phyloP scores from a whole-genome alignment of 2,329 filamentous ascomycete species.

The Chrysosporium queenslandicum region DNA sequence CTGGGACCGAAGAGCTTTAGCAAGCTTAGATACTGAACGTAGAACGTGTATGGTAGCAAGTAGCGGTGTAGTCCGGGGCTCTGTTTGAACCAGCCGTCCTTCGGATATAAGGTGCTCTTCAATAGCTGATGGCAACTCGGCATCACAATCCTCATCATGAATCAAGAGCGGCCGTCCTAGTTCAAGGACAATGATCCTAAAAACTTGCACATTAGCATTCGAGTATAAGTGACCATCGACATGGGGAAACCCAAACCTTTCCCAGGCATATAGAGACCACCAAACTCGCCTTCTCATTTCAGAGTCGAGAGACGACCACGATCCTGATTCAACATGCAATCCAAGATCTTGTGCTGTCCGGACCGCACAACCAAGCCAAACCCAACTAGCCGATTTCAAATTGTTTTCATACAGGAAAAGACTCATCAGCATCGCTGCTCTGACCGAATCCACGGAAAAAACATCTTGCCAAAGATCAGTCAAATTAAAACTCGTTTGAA shows the following conservation, averaged over 20 bases:
- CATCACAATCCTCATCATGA: constrained; percentile 79
- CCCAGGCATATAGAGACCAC: constrained; percentile 89
- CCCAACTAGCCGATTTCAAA: constrained; percentile 72
- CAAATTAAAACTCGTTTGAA: constrained; percentile 59
- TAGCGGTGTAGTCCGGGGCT: constrained; percentile 57
- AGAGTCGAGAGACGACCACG: constrained; percentile 63
- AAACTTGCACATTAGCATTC: constrained; percentile 8
- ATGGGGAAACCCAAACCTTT: constrained; percentile 49
- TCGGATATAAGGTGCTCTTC: constrained; percentile 59
- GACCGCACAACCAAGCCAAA: constrained; percentile 72
- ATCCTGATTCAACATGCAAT: constrained; percentile 63
- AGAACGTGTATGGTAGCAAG: constrained; percentile 73
- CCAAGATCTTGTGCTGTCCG: constrained; percentile 74
- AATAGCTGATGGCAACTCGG: constrained; percentile 64
- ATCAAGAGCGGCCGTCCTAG: constrained; percentile 72
- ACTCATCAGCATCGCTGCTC: constrained; percentile 61
- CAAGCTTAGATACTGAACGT: constrained; percentile 63
- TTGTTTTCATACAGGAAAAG: constrained; percentile 81
- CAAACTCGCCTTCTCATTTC: constrained; percentile 83
- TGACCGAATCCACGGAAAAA: constrained; percentile 63
- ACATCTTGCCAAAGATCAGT: constrained; percentile 76
- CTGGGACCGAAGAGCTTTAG: constrained; percentile 58
- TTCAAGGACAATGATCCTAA: constrained; percentile 63
- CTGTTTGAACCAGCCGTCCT: constrained; percentile 36
- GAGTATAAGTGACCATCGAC: neutral